Evolutionary conservation across 1,284 basidiomycete species (phyloP).

Genomic region (Stygiomarasmius scandens): DNA sequence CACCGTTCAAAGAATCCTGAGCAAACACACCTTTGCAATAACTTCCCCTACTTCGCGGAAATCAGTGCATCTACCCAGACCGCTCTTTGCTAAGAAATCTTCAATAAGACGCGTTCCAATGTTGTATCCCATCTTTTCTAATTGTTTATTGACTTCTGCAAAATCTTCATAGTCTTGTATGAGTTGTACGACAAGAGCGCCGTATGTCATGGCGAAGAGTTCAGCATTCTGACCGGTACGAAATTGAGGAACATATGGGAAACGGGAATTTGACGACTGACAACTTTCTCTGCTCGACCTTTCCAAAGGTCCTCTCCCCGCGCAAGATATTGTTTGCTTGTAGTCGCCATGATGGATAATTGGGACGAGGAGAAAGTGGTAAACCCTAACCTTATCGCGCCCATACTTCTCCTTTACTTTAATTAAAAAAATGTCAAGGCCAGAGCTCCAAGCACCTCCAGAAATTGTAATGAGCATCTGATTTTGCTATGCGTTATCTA

Average conservation of each 20-base stretch:
- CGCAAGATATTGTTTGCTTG: slow-evolving; percentile 79
- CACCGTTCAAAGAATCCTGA: not conserved
- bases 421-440: slow-evolving; percentile 77
- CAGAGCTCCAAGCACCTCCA: slow-evolving; percentile 94
- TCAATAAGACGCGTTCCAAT: slow-evolving; percentile 97
- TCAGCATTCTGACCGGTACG: slow-evolving; percentile 81
- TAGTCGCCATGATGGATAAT: slow-evolving; percentile 56
- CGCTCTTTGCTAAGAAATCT: slow-evolving; percentile 94
- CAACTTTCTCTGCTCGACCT: slow-evolving; percentile 86
- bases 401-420: not conserved
- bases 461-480: slow-evolving; percentile 77
- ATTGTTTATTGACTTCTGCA: slow-evolving; percentile 82
- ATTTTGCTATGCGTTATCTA: not conserved
- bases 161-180: slow-evolving; percentile 99
- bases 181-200: slow-evolving; percentile 96
- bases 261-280: slow-evolving; percentile 39
- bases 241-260: slow-evolving; percentile 1
- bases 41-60: slow-evolving; percentile 95
- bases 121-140: slow-evolving; percentile 96
- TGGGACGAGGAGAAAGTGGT: not conserved
- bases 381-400: slow-evolving; percentile 3
- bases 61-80: slow-evolving; percentile 83
- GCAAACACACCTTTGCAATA: slow-evolving; percentile 74
- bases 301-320: slow-evolving; percentile 94
- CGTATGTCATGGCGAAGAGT: slow-evolving; percentile 96